Base-by-base conservation (phyloP, 257 asterid genomes). In the Rehmannia glutinosa region DNA sequence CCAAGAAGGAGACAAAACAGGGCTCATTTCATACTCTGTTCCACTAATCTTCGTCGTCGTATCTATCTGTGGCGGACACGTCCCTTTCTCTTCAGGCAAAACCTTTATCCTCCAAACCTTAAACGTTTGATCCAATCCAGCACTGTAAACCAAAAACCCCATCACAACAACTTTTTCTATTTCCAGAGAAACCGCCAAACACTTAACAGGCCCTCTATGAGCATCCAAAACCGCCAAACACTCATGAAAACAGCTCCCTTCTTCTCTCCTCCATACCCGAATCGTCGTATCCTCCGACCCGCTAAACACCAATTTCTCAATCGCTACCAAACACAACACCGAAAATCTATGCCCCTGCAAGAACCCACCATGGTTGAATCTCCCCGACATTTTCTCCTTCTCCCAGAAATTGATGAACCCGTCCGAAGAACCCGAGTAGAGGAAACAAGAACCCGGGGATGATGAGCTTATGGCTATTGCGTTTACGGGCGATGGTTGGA, bases 361-460 rank as follows among this genome's bases (percentile, higher is more conserved):
- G 69, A 89, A 87, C 7, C 98, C 98, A 2, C 96, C 98, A 23
- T 92, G 97, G 59, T 87, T 90, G 38, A 76, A 92, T 8, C 98
- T 50, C 1, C 96, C 88, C 0, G 98, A 87, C 70, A 62, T 76
- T 16, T 77, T 82, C 27, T 89, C 98, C 82, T 90, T 92, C 66
- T 92, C 98, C 98, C 98, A 92, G 70, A 92, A 92, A 23, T 87
- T 92, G 12, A 92, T 87, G 45, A 87, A 77, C 13, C 98, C 98
- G 61, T 92, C 97, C 0, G 98, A 86, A 0, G 95, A 87, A 8
- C 97, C 98, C 0, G 98, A 89, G 76, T 92, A 92, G 57, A 92
- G 90, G 70, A 87, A 89, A 60, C 90, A 81, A 1, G 87, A 73
- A 21, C 25, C 23, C 1, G 32, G 39, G 0, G 83, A 45, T 0